Evolutionary conservation across 768 basidiomycete species (phyloP).

Genomic region (Termitomyces bulborhizus): DNA sequence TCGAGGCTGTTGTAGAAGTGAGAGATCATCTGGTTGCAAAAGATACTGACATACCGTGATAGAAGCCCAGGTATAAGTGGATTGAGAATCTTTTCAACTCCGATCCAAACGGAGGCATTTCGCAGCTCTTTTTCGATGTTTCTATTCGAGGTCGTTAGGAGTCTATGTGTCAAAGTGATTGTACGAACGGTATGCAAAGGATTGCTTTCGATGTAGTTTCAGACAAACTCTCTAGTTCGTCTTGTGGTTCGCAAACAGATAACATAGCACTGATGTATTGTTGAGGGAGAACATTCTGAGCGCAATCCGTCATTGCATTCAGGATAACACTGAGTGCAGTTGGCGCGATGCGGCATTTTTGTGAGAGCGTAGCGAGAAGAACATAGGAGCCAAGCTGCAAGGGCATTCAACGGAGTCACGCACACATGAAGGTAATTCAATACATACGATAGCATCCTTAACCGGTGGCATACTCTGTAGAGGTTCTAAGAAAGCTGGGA

Average conservation of each 20-base stretch:
- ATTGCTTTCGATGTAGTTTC: constrained; percentile 34
- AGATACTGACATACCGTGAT: constrained; percentile 20
- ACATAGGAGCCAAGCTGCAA: constrained; percentile 67
- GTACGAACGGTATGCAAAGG: constrained; percentile 43
- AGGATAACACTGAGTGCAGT: constrained; percentile 58
- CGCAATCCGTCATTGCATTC: constrained; percentile 44
- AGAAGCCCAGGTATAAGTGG: constrained; percentile 43
- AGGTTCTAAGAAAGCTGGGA: constrained; percentile 60
- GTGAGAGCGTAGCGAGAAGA: constrained; percentile 63
- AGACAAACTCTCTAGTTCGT: constrained; percentile 42
- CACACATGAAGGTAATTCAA: not conserved
- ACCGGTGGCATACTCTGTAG: constrained; percentile 33
- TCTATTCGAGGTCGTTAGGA: constrained; percentile 21
- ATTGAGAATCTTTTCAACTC: constrained; percentile 49
- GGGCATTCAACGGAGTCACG: not conserved
- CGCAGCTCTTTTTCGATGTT: constrained; percentile 41
- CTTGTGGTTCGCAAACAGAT: constrained; percentile 60
- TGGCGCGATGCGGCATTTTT: constrained; percentile 52
- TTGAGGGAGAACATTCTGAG: constrained; percentile 38
- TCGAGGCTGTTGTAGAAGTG: constrained; percentile 20
- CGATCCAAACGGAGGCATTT: constrained; percentile 38
- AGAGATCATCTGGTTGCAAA: not conserved
- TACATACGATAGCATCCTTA: constrained; percentile 53
- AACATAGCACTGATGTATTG: constrained; percentile 64
- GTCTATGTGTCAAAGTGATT: not conserved